These are phyloP conservation scores for Geotrichum bryndzae DNA, from an alignment of 1,139 yeast genomes.

Conservation along the genomic window DNA sequence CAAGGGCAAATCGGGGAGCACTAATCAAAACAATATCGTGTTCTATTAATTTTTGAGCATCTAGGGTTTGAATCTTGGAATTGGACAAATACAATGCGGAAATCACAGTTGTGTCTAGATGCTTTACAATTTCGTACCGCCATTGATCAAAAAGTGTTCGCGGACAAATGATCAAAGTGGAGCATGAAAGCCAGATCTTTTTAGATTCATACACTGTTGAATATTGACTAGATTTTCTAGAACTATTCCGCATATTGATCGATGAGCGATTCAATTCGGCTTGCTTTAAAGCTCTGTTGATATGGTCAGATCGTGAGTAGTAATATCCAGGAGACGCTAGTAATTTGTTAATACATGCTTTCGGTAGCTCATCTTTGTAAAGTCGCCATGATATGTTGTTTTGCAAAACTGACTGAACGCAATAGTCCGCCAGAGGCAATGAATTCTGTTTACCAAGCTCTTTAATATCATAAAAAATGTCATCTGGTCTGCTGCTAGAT, in stretches of 20 bases:
- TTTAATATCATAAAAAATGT: neutral
- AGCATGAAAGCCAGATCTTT: conserved; percentile 43
- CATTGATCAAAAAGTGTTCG: conserved; percentile 64
- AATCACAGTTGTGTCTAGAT: conserved; percentile 36
- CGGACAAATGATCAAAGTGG: conserved; percentile 59
- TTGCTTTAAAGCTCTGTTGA: conserved; percentile 28
- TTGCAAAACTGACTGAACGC: conserved; percentile 41
- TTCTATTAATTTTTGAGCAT: conserved; percentile 36
- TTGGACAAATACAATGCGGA: neutral
- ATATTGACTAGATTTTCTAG: conserved; percentile 17
- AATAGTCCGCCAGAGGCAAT: conserved; percentile 38
- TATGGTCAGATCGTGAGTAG: conserved; percentile 3
- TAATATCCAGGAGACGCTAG: conserved; percentile 7
- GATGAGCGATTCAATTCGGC: conserved; percentile 15
- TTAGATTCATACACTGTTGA: conserved; percentile 22
- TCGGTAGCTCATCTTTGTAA: conserved; percentile 41
- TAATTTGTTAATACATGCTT: conserved; percentile 34
- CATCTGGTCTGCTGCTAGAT: conserved; percentile 42
- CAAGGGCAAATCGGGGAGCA: conserved; percentile 42
- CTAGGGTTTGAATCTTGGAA: conserved; percentile 23
- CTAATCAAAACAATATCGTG: conserved; percentile 54
- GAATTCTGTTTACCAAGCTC: conserved; percentile 11
- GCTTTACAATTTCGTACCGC: conserved; percentile 54
- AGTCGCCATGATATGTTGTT: conserved; percentile 55
- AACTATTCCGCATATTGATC: conserved; percentile 19